Evolutionary conservation across 441 rosid species (phyloP).

Genomic region (Euphorbia celastroides): DNA sequence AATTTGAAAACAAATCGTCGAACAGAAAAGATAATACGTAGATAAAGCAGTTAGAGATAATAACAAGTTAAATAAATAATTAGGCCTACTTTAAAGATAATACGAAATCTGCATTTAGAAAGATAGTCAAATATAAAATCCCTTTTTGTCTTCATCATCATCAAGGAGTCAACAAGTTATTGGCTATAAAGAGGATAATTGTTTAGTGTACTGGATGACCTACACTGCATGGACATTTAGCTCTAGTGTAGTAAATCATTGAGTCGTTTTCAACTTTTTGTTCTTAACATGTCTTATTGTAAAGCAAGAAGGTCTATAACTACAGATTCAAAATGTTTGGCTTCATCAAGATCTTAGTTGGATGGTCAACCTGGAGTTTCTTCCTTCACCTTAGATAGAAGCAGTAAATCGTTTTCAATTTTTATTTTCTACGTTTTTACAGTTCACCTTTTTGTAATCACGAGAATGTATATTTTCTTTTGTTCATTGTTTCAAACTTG

Average conservation of each 20-base stretch:
- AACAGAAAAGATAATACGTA: too few species aligned
- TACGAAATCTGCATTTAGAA: too few species aligned
- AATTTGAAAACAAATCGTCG: too few species aligned
- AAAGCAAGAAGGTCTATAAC: slow-evolving; percentile 30
- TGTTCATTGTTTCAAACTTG: neutral
- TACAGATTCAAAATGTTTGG: slow-evolving; percentile 26
- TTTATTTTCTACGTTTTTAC: slow-evolving; percentile 3
- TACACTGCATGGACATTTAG: neutral
- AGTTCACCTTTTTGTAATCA: neutral
- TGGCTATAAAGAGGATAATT: neutral
- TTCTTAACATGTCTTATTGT: slow-evolving; percentile 38
- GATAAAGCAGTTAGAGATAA: too few species aligned
- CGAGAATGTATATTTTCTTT: neutral
- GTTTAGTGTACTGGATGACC: slow-evolving; percentile 4
- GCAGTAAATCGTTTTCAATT: slow-evolving; percentile 30
- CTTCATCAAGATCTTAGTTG: slow-evolving; percentile 22
- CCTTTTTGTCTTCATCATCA: too few species aligned
- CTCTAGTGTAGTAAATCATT: neutral
- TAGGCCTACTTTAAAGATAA: too few species aligned
- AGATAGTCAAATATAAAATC: too few species aligned
- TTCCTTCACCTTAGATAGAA: slow-evolving; percentile 30
- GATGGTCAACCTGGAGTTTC: slow-evolving; percentile 24
- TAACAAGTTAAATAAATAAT: too few species aligned
- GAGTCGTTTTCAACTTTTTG: slow-evolving; percentile 14
- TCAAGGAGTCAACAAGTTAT: too few species aligned